Conservation (phyloP, 768 basidiomycete genomes). For the Paxillus rubicundulus region DNA sequence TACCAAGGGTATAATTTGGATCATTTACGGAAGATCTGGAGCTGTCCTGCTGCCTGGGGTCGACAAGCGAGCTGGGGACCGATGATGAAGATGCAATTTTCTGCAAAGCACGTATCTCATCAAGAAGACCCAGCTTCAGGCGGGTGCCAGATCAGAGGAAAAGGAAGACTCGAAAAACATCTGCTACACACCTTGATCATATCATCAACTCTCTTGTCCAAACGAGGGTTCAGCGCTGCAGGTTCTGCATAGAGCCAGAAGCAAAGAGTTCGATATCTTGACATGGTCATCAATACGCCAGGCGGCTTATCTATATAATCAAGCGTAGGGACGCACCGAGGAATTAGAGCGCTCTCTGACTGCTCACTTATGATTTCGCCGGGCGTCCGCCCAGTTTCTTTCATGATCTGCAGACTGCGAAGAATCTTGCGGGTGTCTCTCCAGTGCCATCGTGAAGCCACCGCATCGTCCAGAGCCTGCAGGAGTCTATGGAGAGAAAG, state of each 20-base stretch:
- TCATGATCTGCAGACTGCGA: constrained; percentile 73
- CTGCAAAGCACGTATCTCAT: constrained; percentile 67
- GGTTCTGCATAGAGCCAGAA: constrained; percentile 89
- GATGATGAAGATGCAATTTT: constrained; percentile 14
- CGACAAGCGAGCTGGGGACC: not conserved
- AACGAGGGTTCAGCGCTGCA: constrained; percentile 55
- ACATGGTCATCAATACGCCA: not conserved
- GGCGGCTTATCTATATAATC: not conserved
- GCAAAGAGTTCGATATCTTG: constrained; percentile 79
- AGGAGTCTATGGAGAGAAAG: constrained; percentile 69
- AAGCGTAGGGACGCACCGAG: constrained; percentile 45
- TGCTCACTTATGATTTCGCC: constrained; percentile 72
- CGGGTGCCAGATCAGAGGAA: constrained; percentile 1
- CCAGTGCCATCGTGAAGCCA: constrained; percentile 94
- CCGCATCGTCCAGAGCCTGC: constrained; percentile 60
- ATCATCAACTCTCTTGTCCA: constrained; percentile 79
- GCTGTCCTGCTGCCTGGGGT: not conserved
- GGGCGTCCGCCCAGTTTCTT: constrained; percentile 59
- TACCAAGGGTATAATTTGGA: constrained; percentile 71
- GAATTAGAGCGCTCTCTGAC: constrained; percentile 39
- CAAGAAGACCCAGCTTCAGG: constrained; percentile 68
- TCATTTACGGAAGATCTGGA: not conserved
- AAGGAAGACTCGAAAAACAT: not conserved
- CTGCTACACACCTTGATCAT: constrained; percentile 72
- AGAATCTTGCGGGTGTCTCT: constrained; percentile 87